phyloP scores from a whole-genome alignment of 306 rosid genomes.

The Cajanus cajan region DNA sequence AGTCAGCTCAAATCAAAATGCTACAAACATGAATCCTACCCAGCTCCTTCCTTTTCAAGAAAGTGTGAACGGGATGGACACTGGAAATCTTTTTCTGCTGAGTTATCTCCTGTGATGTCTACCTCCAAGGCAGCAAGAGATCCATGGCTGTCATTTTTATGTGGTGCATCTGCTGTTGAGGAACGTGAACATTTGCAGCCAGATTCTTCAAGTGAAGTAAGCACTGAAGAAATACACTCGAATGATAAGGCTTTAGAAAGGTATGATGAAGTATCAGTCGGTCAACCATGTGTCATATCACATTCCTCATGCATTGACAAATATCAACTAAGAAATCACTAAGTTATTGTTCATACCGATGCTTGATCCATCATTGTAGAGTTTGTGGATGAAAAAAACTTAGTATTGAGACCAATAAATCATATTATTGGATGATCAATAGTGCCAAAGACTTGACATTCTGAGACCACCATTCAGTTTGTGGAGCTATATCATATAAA shows the following conservation, averaged over 20 bases:
- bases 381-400: not conserved
- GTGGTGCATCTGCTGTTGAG: constrained; percentile 26
- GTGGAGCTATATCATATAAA: constrained; percentile 20
- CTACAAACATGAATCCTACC: constrained; percentile 44
- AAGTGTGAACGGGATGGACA: constrained; percentile 46
- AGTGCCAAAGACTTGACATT: constrained; percentile 8
- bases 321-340: constrained; percentile 1
- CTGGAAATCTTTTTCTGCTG: constrained; percentile 34
- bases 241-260: constrained; percentile 42
- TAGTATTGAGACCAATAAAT: not conserved
- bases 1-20: constrained; percentile 48
- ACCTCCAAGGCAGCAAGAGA: constrained; percentile 54
- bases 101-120: constrained; percentile 39
- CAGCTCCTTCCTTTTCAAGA: constrained; percentile 44
- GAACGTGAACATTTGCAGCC: constrained; percentile 35
- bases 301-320: not conserved
- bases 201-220: constrained; percentile 46
- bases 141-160: constrained; percentile 58
- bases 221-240: constrained; percentile 42
- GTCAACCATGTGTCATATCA: not conserved
- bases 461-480: not conserved
- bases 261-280: constrained; percentile 34
- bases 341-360: not conserved
- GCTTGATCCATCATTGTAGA: constrained; percentile 19
- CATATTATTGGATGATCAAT: not conserved